Base-by-base conservation (phyloP, 1,284 basidiomycete genomes). In the Austroboletus novae-zelandiae region DNA sequence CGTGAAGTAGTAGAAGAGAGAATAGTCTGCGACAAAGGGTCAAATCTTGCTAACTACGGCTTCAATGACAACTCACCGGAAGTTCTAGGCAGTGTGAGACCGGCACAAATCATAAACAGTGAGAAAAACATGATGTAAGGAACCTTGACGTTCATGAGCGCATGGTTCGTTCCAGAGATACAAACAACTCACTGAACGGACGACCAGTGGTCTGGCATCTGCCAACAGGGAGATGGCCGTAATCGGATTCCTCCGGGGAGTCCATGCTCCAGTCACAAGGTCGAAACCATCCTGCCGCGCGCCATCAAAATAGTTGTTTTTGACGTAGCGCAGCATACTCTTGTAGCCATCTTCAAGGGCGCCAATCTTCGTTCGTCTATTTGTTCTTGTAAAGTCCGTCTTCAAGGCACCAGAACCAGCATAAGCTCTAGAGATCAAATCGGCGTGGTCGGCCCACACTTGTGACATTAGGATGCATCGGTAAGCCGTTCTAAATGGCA, bases 361-460 rank as follows among this genome's bases (percentile, higher is more conserved):
- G 27, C 96, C 96, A 55, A 84, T 81, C 47, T 77, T 82, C 4
- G 92, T 93, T 20, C 95, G 81, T 69, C 90, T 89, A 61, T 94
- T 96, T 0, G 94, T 98, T 43, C 93, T 79, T 9, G 95, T 99
- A 67, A 94, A 98, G 71, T 99, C 97, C 1, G 94, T 94, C 72
- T 99, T 99, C 59, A 99, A 74, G 1, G 97, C 97, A 14, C 92
- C 95, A 20, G 95, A 96, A 23, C 97, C 97, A 46, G 86, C 90
- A 71, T 99, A 99, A 0, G 95, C 94, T 53, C 81, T 85, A 2
- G 94, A 89, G 56, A 99, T 91, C 45, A 80, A 77, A 70, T 99
- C 94, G 17, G 94, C 97, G 66, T 99, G 96, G 66, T 99, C 92
- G 18, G 97, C 90, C 97, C 97, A 99, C 68, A 98, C 94, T 95